Conservation (phyloP, 805 yeast species). For the Schizosaccharomyces octosporus region DNA sequence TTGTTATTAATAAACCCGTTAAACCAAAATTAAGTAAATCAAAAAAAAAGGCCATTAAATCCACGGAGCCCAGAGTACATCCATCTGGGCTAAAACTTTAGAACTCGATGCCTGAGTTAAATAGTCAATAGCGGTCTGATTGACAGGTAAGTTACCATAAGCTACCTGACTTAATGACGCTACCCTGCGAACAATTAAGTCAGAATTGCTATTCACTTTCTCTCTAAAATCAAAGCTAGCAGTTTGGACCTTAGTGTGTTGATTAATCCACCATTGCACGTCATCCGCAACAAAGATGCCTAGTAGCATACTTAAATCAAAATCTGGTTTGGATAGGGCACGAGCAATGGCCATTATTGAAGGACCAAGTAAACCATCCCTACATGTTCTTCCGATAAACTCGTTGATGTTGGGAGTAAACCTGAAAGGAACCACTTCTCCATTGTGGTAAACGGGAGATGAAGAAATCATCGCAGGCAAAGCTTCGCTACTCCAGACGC, state of each 20-base stretch:
- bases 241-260: slow-evolving; percentile 51
- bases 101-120: slow-evolving; percentile 91
- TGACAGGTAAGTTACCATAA: slow-evolving; percentile 40
- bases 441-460: slow-evolving; percentile 71
- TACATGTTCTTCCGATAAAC: slow-evolving; percentile 76
- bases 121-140: slow-evolving; percentile 72
- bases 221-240: slow-evolving; percentile 67
- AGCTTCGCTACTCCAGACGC: slow-evolving; percentile 88
- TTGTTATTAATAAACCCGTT: too few relatives aligned
- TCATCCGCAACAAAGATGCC: slow-evolving; percentile 93
- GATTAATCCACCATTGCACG: slow-evolving; percentile 67
- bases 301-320: slow-evolving; percentile 71
- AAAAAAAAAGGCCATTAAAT: slow-evolving; percentile 19
- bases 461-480: slow-evolving; percentile 37
- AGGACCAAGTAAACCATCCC: slow-evolving; percentile 78
- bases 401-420: slow-evolving; percentile 87
- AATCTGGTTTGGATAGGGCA: slow-evolving; percentile 74
- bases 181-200: slow-evolving; percentile 55
- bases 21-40: neutral
- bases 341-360: slow-evolving; percentile 65
- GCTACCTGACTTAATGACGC: slow-evolving; percentile 47
- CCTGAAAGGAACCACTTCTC: slow-evolving; percentile 88
- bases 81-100: slow-evolving; percentile 72
- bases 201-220: slow-evolving; percentile 71
- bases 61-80: slow-evolving; percentile 88